Evolutionary conservation across 75 land plant species (phyloP).

Genomic region (Sequoia sempervirens): DNA sequence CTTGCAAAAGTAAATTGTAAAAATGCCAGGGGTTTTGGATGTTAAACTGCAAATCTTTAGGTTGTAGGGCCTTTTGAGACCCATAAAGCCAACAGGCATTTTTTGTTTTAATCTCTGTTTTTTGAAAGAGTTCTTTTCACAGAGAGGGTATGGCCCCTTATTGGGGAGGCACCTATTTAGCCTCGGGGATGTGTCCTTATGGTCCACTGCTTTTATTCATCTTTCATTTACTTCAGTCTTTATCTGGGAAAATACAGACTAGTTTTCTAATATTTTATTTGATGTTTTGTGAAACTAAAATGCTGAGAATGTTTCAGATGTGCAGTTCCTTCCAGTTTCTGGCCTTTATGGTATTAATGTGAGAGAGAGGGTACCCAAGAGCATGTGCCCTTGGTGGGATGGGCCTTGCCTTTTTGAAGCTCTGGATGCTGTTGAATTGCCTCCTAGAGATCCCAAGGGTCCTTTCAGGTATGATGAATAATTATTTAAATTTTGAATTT

Average conservation of each 20-base stretch:
- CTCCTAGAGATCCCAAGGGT: conserved; percentile 77
- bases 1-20: background rate
- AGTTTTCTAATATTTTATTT: background rate
- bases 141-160: too few species aligned
- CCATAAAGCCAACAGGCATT: too few species aligned
- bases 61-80: too few species aligned
- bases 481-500: background rate
- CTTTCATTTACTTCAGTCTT: background rate
- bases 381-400: conserved; percentile 77
- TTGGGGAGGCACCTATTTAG: too few species aligned
- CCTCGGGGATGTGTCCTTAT: too few species aligned
- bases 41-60: too few species aligned
- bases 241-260: background rate
- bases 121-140: too few species aligned
- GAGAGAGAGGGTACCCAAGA: conserved; percentile 57
- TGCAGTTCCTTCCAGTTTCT: conserved; percentile 87
- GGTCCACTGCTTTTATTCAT: too few species aligned
- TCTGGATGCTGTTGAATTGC: conserved; percentile 78
- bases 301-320: conserved; percentile 57
- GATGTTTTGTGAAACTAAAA: background rate
- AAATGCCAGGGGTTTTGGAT: too few species aligned
- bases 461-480: conserved; percentile 61
- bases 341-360: conserved; percentile 80
- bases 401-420: conserved; percentile 94
- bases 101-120: too few species aligned